Percentiles rank a stretch among this genome's conserved stretches.
Evolutionary conservation across 1,284 basidiomycete species (phyloP).

Genomic region (Boletus sp.): DNA sequence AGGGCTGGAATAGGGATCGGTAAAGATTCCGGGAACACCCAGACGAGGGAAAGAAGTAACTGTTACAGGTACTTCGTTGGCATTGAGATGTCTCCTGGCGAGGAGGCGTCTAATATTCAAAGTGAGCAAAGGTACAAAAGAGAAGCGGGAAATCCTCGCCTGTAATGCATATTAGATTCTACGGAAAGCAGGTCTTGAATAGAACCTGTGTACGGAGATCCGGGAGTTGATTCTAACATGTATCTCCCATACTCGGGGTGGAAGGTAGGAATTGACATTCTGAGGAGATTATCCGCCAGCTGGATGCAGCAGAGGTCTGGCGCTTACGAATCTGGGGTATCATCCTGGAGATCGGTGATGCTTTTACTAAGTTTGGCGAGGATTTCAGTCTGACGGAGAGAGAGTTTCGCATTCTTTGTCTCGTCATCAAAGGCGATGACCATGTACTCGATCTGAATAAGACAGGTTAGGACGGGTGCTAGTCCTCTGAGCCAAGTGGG

Average conservation of each 20-base stretch:
- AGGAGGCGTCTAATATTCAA: conserved; percentile 66
- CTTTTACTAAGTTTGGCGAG: conserved; percentile 75
- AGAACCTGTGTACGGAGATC: conserved; percentile 87
- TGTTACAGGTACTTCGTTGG: conserved; percentile 88
- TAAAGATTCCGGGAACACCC: conserved; percentile 85
- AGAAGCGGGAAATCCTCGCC: conserved; percentile 39
- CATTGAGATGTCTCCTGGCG: conserved; percentile 78
- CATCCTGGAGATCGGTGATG: conserved; percentile 63
- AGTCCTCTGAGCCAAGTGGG: not conserved
- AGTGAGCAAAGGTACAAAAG: conserved; percentile 5
- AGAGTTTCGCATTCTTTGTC: conserved; percentile 79
- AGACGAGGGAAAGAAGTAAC: conserved; percentile 94
- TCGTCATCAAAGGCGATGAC: conserved; percentile 84
- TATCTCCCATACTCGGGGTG: conserved; percentile 98
- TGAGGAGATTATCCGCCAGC: conserved; percentile 31
- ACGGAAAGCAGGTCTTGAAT: conserved; percentile 85
- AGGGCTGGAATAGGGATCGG: conserved; percentile 83
- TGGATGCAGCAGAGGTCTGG: not conserved
- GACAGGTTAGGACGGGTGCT: conserved; percentile 2
- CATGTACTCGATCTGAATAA: conserved; percentile 88
- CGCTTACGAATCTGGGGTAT: conserved; percentile 56
- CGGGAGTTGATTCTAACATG: conserved; percentile 98
- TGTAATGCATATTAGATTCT: conserved; percentile 91
- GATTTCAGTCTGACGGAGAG: conserved; percentile 92
- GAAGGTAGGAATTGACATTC: conserved; percentile 82